Evolutionary conservation across 805 yeast genomes (phyloP), one percentile per base, ranked within the genome.

Genomic region (Sporopachydermia lactativora): DNA sequence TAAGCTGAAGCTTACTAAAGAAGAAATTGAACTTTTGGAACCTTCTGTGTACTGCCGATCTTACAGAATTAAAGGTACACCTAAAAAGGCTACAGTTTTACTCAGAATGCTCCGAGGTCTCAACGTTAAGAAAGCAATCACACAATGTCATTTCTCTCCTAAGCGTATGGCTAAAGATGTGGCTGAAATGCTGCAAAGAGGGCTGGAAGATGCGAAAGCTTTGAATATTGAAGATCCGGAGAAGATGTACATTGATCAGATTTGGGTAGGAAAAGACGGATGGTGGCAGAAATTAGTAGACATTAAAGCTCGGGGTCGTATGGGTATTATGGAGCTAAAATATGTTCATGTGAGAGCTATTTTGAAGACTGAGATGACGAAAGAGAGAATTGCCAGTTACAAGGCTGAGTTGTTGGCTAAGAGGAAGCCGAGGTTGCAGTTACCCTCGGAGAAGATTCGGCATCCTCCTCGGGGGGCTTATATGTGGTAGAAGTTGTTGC

Each of bases 251-350:
- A 71, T 89, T 42, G 73, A 78, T 36, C 82, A 82, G 53, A 74
- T 86, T 44, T 89, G 96, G 96, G 77, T 77, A 18, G 96, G 96
- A 35, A 77, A 86, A 43, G 97, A 89, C 58, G 95, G 95, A 15
- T 53, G 61, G 40, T 75, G 81, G 77, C 52, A 55, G 18, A 78
- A 74, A 57, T 71, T 92, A 57, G 59, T 76, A 5, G 96, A 89
- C 50, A 68, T 71, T 55, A 86, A 85, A 64, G 95, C 92, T 47
- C 77, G 97, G 64, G 96, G 96, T 47, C 75, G 95, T 59, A 68
- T 73, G 15, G 97, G 97, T 55, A 61, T 82, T 43, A 70, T 81
- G 39, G 70, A 68, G 19, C 92, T 83, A 53, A 75, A 81, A 45
- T 81, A 72, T 56, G 77, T 85, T 40, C 95, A 89, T 59, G 75